Conservation (phyloP, 306 rosid species). For the Comarum palustre region DNA sequence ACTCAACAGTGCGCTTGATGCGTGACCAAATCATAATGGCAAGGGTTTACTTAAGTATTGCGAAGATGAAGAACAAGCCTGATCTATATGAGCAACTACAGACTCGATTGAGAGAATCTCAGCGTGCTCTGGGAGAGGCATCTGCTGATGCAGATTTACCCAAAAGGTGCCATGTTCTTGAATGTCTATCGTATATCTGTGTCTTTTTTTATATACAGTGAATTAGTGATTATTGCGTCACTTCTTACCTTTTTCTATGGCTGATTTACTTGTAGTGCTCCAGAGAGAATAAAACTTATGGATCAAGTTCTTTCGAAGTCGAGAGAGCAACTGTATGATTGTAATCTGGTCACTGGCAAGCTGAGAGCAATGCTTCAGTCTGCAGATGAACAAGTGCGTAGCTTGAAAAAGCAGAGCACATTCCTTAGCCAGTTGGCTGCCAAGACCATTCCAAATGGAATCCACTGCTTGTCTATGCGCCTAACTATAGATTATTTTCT, state of each 20-base stretch:
- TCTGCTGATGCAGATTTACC: conserved; percentile 62
- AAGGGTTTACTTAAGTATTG: conserved; percentile 77
- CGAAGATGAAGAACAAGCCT: conserved; percentile 56
- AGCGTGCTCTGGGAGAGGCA: conserved; percentile 71
- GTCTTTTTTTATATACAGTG: conserved; percentile 12
- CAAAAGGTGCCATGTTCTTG: conserved; percentile 48
- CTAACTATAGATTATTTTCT: conserved; percentile 85
- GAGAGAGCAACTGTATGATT: conserved; percentile 74
- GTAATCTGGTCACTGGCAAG: conserved; percentile 74
- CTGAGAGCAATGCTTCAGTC: conserved; percentile 92
- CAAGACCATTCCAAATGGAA: conserved; percentile 83
- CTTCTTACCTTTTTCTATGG: conserved; percentile 13
- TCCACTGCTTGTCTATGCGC: conserved; percentile 89
- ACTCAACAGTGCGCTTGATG: conserved; percentile 72
- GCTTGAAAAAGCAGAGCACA: conserved; percentile 84
- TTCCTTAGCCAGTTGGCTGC: conserved; percentile 94
- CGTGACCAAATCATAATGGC: conserved; percentile 95
- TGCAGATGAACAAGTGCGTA: conserved; percentile 83
- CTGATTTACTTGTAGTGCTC: conserved; percentile 57
- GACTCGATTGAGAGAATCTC: conserved; percentile 56
- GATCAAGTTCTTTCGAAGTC: conserved; percentile 74
- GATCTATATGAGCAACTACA: conserved; percentile 58
- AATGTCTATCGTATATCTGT: conserved; percentile 8
- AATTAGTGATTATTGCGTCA: conserved; percentile 4
- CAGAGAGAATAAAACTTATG: conserved; percentile 59